phyloP scores from a whole-genome alignment of 805 yeast genomes.

The Metschnikowia arizonensis region DNA sequence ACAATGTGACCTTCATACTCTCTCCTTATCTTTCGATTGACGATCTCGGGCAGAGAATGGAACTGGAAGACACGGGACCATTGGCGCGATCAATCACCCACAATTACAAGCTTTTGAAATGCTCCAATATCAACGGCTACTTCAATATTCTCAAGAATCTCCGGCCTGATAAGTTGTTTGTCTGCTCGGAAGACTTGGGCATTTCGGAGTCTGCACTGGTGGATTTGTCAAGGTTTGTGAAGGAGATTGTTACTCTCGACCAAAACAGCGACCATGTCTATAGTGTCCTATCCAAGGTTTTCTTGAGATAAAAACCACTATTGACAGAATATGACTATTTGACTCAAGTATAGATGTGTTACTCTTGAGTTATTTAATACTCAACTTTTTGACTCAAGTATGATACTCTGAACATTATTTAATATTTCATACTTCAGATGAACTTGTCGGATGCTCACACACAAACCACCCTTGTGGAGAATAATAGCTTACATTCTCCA shows the following conservation, averaged over 20 bases:
- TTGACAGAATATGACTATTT: too few species aligned
- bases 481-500: too few species aligned
- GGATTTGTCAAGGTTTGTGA: conserved; percentile 37
- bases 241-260: conserved; percentile 30
- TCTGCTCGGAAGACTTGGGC: conserved; percentile 43
- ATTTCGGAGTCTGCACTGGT: conserved; percentile 25
- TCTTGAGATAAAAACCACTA: conserved; percentile 14
- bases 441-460: too few species aligned
- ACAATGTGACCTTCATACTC: conserved; percentile 40
- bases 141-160: conserved; percentile 36
- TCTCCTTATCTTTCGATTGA: conserved; percentile 42
- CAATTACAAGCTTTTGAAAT: conserved; percentile 38
- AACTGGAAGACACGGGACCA: conserved; percentile 4
- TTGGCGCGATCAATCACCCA: conserved; percentile 25
- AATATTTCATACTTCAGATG: too few species aligned
- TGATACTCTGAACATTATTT: too few species aligned
- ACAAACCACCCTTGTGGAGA: too few species aligned
- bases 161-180: conserved; percentile 38
- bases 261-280: conserved; percentile 24
- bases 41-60: conserved; percentile 28
- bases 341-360: too few species aligned
- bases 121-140: conserved; percentile 40
- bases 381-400: too few species aligned
- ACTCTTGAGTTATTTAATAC: too few species aligned
- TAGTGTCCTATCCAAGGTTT: conserved; percentile 21